Evolutionary conservation across 2,329 filamentous ascomycete species (phyloP), one percentile per base, ranked within the genome.

Genomic region (Gliomastix tumulicola): DNA sequence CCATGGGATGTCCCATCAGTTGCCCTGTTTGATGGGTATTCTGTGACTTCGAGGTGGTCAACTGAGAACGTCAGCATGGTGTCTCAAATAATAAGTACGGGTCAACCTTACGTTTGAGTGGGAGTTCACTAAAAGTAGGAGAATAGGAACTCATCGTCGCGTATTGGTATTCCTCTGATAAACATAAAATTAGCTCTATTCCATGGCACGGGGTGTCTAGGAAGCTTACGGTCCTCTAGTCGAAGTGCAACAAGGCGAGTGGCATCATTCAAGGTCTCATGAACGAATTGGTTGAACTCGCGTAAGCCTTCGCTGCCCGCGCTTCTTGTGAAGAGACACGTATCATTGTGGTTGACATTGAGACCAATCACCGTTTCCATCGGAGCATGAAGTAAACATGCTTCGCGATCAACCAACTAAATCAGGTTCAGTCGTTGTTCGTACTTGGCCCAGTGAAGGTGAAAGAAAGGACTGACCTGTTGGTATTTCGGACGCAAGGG

Each of bases 81-180:
- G 5, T 5, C 9, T 30, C 20, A 12, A 25, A n/a, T n/a, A 7
- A 22, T 19, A 13, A 32, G 3, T 3, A 21, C 7, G 10, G 1
- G 19, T n/a, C 21, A 17, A 39, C 15, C 32, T 33, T 21, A 36
- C 30, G 19, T 16, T 35, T 13, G 9, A 35, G 8, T 16, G 38
- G 23, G 11, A 37, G n/a, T 15, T 40, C 34, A n/a, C 38, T 37
- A 17, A 32, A 33, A 2, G 38, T 40, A 13, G 30, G 23, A 5
- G 34, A 37, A 8, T 34, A 34, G 5, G 38, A 21, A 19, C 30
- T 36, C 13, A 34, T 37, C 21, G 37, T 27, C 16, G 37, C 32
- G 37, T 39, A 32, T 32, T 39, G 37, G 13, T 39, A 31, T 32
- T 39, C 32, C 20, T 37, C 36, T 37, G 28, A 34, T 10, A 21